phyloP scores from a whole-genome alignment of 371 early-diverging fungal genomes.

The Cokeromyces recurvatus region DNA sequence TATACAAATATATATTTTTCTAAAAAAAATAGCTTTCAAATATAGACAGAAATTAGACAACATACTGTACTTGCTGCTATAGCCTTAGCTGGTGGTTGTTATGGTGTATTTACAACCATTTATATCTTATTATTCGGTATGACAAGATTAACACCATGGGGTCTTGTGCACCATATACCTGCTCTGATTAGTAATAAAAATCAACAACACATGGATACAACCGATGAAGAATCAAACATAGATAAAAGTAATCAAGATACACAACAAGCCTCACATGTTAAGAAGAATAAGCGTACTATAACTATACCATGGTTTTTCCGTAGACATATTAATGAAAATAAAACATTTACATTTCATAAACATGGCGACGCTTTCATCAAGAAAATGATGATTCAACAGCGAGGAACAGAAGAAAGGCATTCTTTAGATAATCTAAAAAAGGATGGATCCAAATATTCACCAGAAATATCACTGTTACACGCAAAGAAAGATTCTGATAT shows the following conservation, averaged over 20 bases:
- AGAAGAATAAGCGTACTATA: neutral
- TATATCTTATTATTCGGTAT: conserved; percentile 42
- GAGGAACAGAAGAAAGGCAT: no score
- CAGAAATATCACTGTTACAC: neutral
- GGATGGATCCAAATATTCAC: neutral
- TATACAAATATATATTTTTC: neutral
- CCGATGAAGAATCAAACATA: neutral
- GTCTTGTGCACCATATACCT: conserved; percentile 32
- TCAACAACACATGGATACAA: neutral
- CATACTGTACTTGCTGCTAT: conserved; percentile 34
- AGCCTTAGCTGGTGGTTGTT: conserved; percentile 40
- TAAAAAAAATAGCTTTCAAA: neutral
- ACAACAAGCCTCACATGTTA: no score
- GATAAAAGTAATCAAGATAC: no score
- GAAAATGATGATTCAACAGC: conserved; percentile 1
- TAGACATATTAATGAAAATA: neutral
- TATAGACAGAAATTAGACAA: conserved; percentile 35
- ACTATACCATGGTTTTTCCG: conserved; percentile 20
- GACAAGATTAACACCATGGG: conserved; percentile 40
- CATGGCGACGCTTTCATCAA: neutral
- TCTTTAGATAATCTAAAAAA: no score
- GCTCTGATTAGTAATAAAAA: conserved; percentile 15
- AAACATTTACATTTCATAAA: neutral
- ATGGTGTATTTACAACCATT: conserved; percentile 32
- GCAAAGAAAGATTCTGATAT: no score